Conservation (phyloP, 331 rosid genomes). For the Acacia pycnantha region DNA sequence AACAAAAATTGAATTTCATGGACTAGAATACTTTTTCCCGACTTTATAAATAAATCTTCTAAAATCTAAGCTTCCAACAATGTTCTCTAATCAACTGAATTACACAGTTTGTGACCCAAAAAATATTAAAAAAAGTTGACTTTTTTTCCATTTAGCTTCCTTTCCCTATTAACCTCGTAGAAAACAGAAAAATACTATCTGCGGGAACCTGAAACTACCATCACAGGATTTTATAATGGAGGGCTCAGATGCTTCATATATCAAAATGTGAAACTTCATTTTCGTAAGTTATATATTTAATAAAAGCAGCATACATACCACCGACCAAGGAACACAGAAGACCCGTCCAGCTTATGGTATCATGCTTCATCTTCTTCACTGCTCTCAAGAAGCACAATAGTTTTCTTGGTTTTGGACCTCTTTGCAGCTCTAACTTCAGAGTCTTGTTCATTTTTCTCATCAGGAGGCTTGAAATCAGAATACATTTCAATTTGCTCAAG, state of each 20-base stretch:
- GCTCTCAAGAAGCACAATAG: conserved; percentile 59
- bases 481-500: conserved; percentile 53
- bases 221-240: background rate
- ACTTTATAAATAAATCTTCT: background rate
- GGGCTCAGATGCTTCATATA: background rate
- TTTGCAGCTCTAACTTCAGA: conserved; percentile 51
- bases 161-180: background rate
- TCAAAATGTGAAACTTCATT: background rate
- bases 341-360: background rate
- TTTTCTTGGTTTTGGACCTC: conserved; percentile 60
- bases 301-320: conserved; percentile 7
- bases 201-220: background rate
- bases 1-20: background rate
- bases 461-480: conserved; percentile 35
- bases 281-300: background rate
- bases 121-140: background rate
- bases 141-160: background rate
- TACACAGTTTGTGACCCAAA: background rate
- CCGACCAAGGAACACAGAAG: background rate
- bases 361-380: conserved; percentile 82
- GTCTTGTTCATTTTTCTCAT: conserved; percentile 34
- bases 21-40: background rate
- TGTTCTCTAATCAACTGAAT: background rate
- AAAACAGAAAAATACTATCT: background rate
- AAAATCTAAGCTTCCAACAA: background rate